Evolutionary conservation across 768 basidiomycete genomes (phyloP), one percentile per base, ranked within the genome.

Genomic region (Tremella yokohamensis): DNA sequence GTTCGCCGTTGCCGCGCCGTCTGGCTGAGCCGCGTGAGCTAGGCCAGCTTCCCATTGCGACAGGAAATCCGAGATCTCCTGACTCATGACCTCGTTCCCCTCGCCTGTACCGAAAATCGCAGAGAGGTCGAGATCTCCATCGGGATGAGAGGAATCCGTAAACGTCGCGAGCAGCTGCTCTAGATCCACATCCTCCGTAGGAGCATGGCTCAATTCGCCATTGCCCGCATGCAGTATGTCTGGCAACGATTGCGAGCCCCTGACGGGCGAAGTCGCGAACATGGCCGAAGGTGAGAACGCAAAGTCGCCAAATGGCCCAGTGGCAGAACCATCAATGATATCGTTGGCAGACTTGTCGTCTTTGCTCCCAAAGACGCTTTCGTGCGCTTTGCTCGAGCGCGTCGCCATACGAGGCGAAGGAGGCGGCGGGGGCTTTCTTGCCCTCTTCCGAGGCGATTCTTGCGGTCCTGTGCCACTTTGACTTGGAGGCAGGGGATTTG

Each of bases 21-120:
- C 29, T 34, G 29, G 6, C 29, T 34, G 29, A 34, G 29, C 29
- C 11, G 29, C 29, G 29, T 4, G 11, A 4, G 29, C 29, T 11
- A 34, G 29, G 6, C 29, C 29, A 34, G 24, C 42, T 19, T 26
- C 26, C 56, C 51, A 49, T 20, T 37, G 60, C 37, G 61, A 56
- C 26, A 71, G 20, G 6, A 69, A 49, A 52, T 68, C 66, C 59
- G 65, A 64, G 52, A 66, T 62, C 20, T 68, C 69, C 39, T 67
- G 50, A 55, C 56, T 60, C 8, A 65, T 52, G 29, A 11, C 29
- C 11, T 49, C 57, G 26, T 47, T 50, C 6, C 51, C 64, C 13
- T 49, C 57, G 26, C 51, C 60, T 13, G 12, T 42, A 16, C 19
- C 40, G 18, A 45, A 45, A 8, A 45, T 18, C 8, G n/a, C 42